phyloP scores from a whole-genome alignment of 2,329 filamentous ascomycete genomes.

The Neonectria ditissima region DNA sequence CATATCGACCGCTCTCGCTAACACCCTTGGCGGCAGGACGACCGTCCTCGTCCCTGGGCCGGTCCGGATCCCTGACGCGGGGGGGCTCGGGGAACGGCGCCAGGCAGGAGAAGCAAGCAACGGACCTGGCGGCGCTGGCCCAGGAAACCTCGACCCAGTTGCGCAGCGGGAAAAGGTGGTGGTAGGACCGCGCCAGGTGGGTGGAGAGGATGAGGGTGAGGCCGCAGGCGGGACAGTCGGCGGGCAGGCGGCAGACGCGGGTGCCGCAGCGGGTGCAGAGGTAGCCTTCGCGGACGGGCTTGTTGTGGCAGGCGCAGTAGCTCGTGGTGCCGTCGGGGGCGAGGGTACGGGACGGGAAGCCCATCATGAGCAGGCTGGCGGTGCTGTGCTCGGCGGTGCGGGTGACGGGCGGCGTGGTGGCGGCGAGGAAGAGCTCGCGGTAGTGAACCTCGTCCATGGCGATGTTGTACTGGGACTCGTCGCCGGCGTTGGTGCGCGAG shows the following conservation, averaged over 20 bases:
- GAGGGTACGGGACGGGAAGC: constrained; percentile 89
- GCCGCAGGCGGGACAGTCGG: constrained; percentile 91
- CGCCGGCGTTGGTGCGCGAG: constrained; percentile 85
- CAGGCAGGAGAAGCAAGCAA: constrained; percentile 83
- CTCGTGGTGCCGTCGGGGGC: constrained; percentile 74
- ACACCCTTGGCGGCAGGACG: constrained; percentile 67
- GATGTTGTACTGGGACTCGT: constrained; percentile 81
- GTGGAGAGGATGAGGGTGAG: constrained; percentile 95
- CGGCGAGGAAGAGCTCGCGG: constrained; percentile 85
- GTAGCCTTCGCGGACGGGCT: constrained; percentile 86
- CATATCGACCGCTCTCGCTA: constrained; percentile 89
- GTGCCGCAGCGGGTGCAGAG: constrained; percentile 87
- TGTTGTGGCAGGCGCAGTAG: constrained; percentile 91
- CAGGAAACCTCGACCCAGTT: constrained; percentile 95
- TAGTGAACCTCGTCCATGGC: constrained; percentile 84
- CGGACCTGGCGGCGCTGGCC: constrained; percentile 72
- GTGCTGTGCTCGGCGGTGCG: constrained; percentile 70
- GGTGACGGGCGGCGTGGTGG: constrained; percentile 90
- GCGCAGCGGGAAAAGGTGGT: constrained; percentile 88
- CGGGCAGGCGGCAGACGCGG: constrained; percentile 90
- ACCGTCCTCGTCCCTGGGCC: constrained; percentile 37
- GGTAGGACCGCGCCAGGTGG: constrained; percentile 91
- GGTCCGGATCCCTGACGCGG: constrained; percentile 36
- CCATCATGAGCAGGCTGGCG: constrained; percentile 91
- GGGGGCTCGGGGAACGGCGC: constrained; percentile 72